Evolutionary conservation across 2,329 filamentous ascomycete genomes (phyloP), one percentile per base, ranked within the genome.

Genomic region (Neonectria hederae): DNA sequence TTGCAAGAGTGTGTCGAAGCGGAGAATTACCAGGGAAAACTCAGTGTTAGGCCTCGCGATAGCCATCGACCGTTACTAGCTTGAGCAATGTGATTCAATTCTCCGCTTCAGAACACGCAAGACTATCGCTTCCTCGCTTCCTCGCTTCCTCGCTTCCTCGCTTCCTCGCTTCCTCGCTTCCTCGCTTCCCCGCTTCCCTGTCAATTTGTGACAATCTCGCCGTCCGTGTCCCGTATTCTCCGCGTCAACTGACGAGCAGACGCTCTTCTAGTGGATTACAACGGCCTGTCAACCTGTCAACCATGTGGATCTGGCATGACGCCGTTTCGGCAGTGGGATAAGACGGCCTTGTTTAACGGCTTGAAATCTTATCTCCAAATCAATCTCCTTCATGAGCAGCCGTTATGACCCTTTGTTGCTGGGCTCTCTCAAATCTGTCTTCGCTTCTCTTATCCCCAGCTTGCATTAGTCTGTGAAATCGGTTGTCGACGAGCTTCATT

Each of bases 231-330:
- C 28, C 28, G 30, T 42, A 42, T 51, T 54, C 38, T 45, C 32
- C 45, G 28, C n/a, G 59, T 62, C 59, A 57, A 57, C 40, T 62
- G 60, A 62, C 26, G 24, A 3, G 8, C 30, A 46, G 24, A 49
- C 14, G 30, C 46, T 53, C 53, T 19, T 13, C 17, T 24, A 48
- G 54, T 46, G 45, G 30, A 5, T 21, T 53, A 19, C n/a, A 21
- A 54, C 48, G 7, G 14, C 21, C 35, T 54, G 52, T 43, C 17
- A 43, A 54, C 24, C 52, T 45, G 7, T 45, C 26, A 35, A 53
- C 26, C 46, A 11, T 48, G 57, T 60, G 57, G 49, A 53, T 9
- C 56, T 21, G 26, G 2, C 35, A 17, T 60, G 49, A 46, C 40
- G n/a, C 28, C 40, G 43, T 45, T 54, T 54, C 52, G 52, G 35